Percentiles rank a stretch among this genome's conserved stretches.
Conservation (phyloP, 345 rosid species). For the Firmiana major region DNA sequence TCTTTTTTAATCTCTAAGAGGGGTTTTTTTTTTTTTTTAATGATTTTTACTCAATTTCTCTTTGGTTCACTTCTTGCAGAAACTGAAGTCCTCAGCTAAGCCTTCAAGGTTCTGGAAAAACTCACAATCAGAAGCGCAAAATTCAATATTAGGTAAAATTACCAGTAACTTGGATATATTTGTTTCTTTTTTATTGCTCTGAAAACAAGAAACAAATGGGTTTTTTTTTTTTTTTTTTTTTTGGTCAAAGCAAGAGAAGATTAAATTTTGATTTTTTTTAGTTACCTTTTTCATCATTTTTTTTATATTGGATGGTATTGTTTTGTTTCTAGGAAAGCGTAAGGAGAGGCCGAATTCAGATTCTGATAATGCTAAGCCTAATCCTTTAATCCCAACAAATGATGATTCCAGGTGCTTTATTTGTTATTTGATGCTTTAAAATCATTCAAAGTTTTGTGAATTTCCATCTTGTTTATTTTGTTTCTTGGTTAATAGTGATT, state of each 20-base stretch:
- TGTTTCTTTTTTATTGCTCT: not conserved
- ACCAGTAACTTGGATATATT: not conserved
- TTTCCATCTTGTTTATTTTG: not conserved
- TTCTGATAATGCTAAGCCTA: constrained; percentile 38
- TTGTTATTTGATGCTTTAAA: constrained; percentile 9
- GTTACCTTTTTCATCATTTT: not conserved
- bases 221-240: not conserved
- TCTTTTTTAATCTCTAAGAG: not conserved
- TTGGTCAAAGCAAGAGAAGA: not conserved
- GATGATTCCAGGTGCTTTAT: constrained; percentile 66
- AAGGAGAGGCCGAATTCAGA: constrained; percentile 61
- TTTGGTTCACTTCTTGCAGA: constrained; percentile 34
- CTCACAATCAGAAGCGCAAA: constrained; percentile 29
- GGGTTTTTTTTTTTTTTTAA: not conserved
- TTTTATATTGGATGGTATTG: not conserved
- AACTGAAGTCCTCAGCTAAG: constrained; percentile 40
- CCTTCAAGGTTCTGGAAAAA: constrained; percentile 21
- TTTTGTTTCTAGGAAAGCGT: constrained; percentile 56
- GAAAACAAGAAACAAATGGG: not conserved
- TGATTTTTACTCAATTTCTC: not conserved
- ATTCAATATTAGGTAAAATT: constrained; percentile 49
- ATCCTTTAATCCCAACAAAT: constrained; percentile 56
- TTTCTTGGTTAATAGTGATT: not conserved
- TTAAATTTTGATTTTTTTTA: not conserved
- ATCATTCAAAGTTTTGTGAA: not conserved